phyloP scores from a whole-genome alignment of 306 rosid species.

The Gillenia trifoliata region DNA sequence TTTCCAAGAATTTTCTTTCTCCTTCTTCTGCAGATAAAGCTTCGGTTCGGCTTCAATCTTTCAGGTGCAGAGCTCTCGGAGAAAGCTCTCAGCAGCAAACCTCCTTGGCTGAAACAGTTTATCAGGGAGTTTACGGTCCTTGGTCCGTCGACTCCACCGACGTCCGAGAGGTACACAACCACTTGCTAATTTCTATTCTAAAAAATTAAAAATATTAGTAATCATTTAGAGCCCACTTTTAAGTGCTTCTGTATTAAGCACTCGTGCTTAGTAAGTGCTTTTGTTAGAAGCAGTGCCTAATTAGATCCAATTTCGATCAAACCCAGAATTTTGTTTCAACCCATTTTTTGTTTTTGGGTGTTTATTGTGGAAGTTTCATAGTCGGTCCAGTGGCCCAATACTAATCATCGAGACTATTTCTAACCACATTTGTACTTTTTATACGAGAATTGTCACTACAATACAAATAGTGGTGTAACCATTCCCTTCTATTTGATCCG shows the following conservation, averaged over 20 bases:
- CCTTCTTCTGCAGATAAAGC: background rate
- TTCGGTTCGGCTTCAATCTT: conserved; percentile 10
- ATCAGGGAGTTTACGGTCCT: conserved; percentile 79
- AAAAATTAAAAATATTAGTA: no score
- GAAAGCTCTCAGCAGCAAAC: conserved; percentile 32
- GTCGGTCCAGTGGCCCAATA: no score
- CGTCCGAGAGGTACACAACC: conserved; percentile 51
- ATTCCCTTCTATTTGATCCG: no score
- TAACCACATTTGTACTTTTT: background rate
- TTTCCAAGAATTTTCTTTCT: background rate
- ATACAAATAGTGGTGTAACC: no score
- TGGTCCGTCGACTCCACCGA: conserved; percentile 77
- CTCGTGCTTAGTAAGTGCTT: no score
- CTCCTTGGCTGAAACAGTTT: conserved; percentile 33
- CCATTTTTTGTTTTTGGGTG: background rate
- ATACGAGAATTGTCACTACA: no score
- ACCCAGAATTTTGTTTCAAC: background rate
- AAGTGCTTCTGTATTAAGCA: no score
- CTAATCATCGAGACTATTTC: no score
- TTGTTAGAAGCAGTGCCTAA: background rate
- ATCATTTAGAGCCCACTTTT: no score
- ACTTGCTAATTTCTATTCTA: background rate
- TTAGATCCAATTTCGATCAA: background rate
- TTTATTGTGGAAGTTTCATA: background rate
- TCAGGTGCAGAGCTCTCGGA: conserved; percentile 55